phyloP scores from a whole-genome alignment of 345 rosid genomes.

The Geranium brycei region DNA sequence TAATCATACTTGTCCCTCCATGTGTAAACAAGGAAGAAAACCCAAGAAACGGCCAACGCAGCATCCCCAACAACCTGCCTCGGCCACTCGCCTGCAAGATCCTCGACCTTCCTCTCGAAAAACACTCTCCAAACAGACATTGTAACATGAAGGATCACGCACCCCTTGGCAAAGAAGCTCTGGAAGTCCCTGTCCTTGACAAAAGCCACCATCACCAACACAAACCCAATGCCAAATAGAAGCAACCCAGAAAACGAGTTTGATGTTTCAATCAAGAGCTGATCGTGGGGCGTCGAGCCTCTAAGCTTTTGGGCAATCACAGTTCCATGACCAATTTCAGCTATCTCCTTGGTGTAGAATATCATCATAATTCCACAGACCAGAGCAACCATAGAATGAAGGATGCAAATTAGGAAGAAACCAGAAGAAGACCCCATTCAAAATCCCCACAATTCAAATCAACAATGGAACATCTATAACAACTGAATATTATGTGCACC shows the following conservation, averaged over 20 bases:
- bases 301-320: slow-evolving; percentile 25
- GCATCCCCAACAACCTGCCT: slow-evolving; percentile 68
- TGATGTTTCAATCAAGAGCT: slow-evolving; percentile 70
- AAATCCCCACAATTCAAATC: neutral
- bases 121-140: slow-evolving; percentile 68
- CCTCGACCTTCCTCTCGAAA: slow-evolving; percentile 58
- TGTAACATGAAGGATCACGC: slow-evolving; percentile 50
- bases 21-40: slow-evolving; percentile 63
- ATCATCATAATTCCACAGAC: slow-evolving; percentile 65
- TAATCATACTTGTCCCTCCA: slow-evolving; percentile 95
- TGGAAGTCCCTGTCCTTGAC: slow-evolving; percentile 72
- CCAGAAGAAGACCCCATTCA: slow-evolving; percentile 30
- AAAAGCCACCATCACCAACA: slow-evolving; percentile 75
- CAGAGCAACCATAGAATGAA: slow-evolving; percentile 65
- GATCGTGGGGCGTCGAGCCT: slow-evolving; percentile 88
- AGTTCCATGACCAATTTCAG: slow-evolving; percentile 19
- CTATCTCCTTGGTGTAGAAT: slow-evolving; percentile 59
- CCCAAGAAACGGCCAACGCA: slow-evolving; percentile 64
- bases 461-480: no score
- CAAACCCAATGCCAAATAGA: slow-evolving; percentile 52
- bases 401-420: slow-evolving; percentile 41
- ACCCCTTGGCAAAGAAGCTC: slow-evolving; percentile 69
- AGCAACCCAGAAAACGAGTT: slow-evolving; percentile 90
- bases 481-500: no score
- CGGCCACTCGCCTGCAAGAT: slow-evolving; percentile 51